A percentile compares a stretch with the other conserved stretches of the same genome.
These are phyloP conservation scores for Ophiosphaerella korrae DNA, from an alignment of 2,329 filamentous ascomycete genomes.

Conservation along the genomic window DNA sequence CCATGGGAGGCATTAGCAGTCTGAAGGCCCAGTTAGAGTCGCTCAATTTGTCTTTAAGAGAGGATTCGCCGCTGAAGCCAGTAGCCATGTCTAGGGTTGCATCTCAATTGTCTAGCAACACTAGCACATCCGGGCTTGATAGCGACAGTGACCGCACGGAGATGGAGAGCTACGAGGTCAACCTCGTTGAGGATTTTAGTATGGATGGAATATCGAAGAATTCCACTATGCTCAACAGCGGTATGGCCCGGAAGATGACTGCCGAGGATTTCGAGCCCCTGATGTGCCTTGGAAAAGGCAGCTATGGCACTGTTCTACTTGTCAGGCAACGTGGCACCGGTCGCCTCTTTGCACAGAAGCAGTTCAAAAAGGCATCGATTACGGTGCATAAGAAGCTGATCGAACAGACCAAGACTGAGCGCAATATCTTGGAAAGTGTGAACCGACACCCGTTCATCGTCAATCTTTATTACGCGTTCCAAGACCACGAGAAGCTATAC, in stretches of 20 bases:
- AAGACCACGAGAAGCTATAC: conserved; percentile 97
- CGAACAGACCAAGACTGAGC: conserved; percentile 97
- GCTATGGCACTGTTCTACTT: conserved; percentile 91
- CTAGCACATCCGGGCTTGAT: conserved; percentile 61
- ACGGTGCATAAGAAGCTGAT: conserved; percentile 95
- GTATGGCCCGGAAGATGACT: conserved; percentile 81
- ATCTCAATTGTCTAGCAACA: conserved; percentile 58
- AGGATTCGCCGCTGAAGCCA: conserved; percentile 59
- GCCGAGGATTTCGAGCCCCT: conserved; percentile 88
- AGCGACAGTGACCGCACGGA: conserved; percentile 74
- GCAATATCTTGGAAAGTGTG: conserved; percentile 91
- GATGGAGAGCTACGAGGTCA: conserved; percentile 82
- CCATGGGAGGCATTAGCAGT: conserved; percentile 75
- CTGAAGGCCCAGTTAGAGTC: conserved; percentile 82
- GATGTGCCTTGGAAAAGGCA: conserved; percentile 92
- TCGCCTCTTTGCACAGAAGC: conserved; percentile 93
- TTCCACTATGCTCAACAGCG: conserved; percentile 44
- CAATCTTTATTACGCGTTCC: conserved; percentile 97
- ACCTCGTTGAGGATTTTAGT: conserved; percentile 84
- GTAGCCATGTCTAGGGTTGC: conserved; percentile 32
- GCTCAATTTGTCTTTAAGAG: conserved; percentile 67
- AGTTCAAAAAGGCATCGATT: conserved; percentile 95
- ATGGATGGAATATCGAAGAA: conserved; percentile 53
- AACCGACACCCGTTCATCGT: conserved; percentile 97
- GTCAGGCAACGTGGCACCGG: conserved; percentile 90